A percentile compares a stretch with the other conserved stretches of the same genome.
phyloP scores from a whole-genome alignment of 768 basidiomycete genomes.

The Boletus reticuloceps region DNA sequence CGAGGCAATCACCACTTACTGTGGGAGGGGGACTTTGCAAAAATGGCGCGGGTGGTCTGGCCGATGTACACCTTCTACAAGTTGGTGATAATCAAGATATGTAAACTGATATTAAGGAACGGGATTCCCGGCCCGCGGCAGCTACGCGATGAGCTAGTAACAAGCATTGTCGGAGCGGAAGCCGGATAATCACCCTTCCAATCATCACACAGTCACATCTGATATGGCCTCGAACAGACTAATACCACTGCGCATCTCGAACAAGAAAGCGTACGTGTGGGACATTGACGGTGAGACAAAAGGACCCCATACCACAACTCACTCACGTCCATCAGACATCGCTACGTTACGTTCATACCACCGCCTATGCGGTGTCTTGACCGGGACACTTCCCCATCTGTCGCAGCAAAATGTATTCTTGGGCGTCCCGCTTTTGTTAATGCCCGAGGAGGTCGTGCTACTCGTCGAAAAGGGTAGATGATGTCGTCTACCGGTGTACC shows the following conservation, averaged over 20 bases:
- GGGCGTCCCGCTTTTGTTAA: constrained; percentile 83
- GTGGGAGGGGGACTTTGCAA: not conserved
- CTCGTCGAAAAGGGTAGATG: constrained; percentile 74
- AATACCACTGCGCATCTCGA: constrained; percentile 70
- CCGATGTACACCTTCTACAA: too few species aligned
- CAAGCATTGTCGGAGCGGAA: constrained; percentile 18
- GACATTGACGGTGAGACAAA: constrained; percentile 65
- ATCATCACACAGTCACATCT: too few species aligned
- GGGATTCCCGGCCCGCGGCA: not conserved
- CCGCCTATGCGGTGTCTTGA: constrained; percentile 79
- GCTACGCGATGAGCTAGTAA: not conserved
- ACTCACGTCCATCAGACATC: constrained; percentile 55
- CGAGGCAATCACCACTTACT: not conserved
- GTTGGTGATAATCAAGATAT: constrained; percentile 4
- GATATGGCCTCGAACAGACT: constrained; percentile 14
- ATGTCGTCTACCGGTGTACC: too few species aligned
- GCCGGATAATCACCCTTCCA: constrained; percentile 1
- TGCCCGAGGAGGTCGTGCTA: constrained; percentile 90
- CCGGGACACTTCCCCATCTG: constrained; percentile 90
- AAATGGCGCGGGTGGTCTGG: too few species aligned
- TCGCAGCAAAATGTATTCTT: constrained; percentile 97
- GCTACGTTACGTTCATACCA: constrained; percentile 75
- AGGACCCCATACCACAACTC: too few species aligned
- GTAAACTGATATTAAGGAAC: not conserved
- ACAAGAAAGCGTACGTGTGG: constrained; percentile 86